Evolutionary conservation across 164 flowering plant species (phyloP), one percentile per base, ranked within the genome.

Genomic region (Magnolia changhungtana): DNA sequence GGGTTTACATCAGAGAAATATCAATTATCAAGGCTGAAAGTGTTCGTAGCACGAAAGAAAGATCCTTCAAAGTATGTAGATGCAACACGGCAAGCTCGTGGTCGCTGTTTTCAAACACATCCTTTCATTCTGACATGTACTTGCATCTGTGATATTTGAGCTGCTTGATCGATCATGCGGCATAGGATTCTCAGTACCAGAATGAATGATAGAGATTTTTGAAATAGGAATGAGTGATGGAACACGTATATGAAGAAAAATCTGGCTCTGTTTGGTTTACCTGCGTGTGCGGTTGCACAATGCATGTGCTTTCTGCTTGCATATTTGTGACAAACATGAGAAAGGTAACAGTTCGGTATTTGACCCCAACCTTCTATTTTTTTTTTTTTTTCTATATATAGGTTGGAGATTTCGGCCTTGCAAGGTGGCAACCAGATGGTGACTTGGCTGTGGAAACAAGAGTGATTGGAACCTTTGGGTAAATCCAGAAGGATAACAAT

Each of bases 341-440:
- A 63, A 9, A 21, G 65, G 21, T 21, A 37, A 37, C 45, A 63
- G 65, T 63, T 21, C 2, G 65, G 65, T 63, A 63, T 63, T 21
- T 63, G 65, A 37, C 45, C 29, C 29, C 29, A 27, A 27, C 29
- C 1, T 27, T n/a, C n/a, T n/a, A n/a, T n/a, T n/a, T n/a, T 24
- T 24, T 24, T 24, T 52, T 8, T 14, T 52, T 52, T 52, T 52
- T 27, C 29, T 27, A 27, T 27, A 27, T 1, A 37, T 37, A 95
- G 98, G 99, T 93, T 81, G 98, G 99, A 75, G 99, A 95, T 84
- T 95, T 95, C 76, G 99, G 99, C 77, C 84, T 95, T 63, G 99
- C 98, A 70, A 85, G 98, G 83, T 92, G 98, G 96, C 97, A 93
- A 76, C 94, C 96, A 55, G 93, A 94, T 86, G 97, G 96, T 75